These are phyloP conservation scores for Fusarium acutatum DNA, from an alignment of 2,329 filamentous ascomycete species.

Conservation along the genomic window DNA sequence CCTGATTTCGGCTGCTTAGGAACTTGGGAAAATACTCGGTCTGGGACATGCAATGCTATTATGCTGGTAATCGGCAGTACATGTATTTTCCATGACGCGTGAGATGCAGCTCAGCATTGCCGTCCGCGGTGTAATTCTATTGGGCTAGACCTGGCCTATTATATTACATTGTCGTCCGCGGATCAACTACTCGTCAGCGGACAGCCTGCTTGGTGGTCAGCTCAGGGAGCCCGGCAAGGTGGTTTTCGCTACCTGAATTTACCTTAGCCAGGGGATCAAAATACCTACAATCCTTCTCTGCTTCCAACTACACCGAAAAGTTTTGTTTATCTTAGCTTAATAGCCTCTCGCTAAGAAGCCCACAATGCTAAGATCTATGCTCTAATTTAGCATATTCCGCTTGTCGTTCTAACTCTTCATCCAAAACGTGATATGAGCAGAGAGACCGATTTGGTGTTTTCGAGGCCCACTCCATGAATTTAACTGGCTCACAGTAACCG, in stretches of 20 bases:
- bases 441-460: not conserved
- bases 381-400: not conserved
- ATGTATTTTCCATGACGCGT: not conserved
- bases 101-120: not conserved
- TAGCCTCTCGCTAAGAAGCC: not conserved
- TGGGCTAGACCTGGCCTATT: conserved; percentile 8
- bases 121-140: conserved; percentile 15
- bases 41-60: not conserved
- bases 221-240: not conserved
- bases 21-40: not conserved
- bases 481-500: not conserved
- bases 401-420: not conserved
- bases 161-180: not conserved
- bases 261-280: not conserved
- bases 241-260: not conserved
- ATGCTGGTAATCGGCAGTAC: not conserved
- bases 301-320: not conserved
- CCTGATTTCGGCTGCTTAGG: not conserved
- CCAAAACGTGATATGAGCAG: not conserved
- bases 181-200: not conserved
- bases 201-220: not conserved
- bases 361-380: not conserved
- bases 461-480: not conserved
- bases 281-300: not conserved
- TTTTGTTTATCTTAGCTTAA: not conserved